Evolutionary conservation across 345 rosid genomes (phyloP).

Genomic region (Eucalyptus dawsonii): DNA sequence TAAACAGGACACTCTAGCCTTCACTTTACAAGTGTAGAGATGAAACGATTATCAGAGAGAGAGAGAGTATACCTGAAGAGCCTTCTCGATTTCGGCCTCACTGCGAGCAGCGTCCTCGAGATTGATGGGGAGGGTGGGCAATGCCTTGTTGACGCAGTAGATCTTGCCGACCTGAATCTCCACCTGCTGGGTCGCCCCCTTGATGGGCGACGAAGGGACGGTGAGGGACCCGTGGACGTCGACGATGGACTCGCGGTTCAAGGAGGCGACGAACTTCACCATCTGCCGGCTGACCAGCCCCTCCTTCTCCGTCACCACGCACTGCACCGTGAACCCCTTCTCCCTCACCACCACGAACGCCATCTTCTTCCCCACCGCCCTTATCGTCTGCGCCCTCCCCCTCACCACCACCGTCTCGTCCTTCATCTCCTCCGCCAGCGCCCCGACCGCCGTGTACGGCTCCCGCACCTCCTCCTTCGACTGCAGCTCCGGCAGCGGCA

Average conservation of each 20-base stretch:
- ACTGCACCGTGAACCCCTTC: slow-evolving; percentile 63
- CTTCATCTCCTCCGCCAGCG: slow-evolving; percentile 24
- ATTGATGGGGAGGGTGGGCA: slow-evolving; percentile 46
- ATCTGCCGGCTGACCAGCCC: slow-evolving; percentile 41
- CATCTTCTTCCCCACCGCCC: slow-evolving; percentile 39
- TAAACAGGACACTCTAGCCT: not conserved
- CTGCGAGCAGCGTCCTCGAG: slow-evolving; percentile 82
- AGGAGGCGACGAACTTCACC: slow-evolving; percentile 41
- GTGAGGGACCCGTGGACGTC: slow-evolving; percentile 43
- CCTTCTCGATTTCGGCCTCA: slow-evolving; percentile 60
- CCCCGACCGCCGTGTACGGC: slow-evolving; percentile 32
- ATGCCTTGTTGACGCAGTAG: slow-evolving; percentile 50
- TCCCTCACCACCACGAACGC: slow-evolving; percentile 60
- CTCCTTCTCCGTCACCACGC: slow-evolving; percentile 36
- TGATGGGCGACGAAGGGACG: slow-evolving; percentile 34
- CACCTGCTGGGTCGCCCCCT: slow-evolving; percentile 58
- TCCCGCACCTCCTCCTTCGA: slow-evolving; percentile 25
- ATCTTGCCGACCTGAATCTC: slow-evolving; percentile 55
- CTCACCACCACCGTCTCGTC: slow-evolving; percentile 41
- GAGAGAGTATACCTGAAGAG: slow-evolving; percentile 27
- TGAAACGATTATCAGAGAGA: not conserved
- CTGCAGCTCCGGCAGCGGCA: slow-evolving; percentile 43
- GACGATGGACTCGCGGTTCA: slow-evolving; percentile 59
- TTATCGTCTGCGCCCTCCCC: slow-evolving; percentile 48
- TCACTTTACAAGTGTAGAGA: not conserved